Percentiles rank a stretch among this genome's conserved stretches.
phyloP scores from a whole-genome alignment of 306 rosid genomes.

The Arachis hypogaea region DNA sequence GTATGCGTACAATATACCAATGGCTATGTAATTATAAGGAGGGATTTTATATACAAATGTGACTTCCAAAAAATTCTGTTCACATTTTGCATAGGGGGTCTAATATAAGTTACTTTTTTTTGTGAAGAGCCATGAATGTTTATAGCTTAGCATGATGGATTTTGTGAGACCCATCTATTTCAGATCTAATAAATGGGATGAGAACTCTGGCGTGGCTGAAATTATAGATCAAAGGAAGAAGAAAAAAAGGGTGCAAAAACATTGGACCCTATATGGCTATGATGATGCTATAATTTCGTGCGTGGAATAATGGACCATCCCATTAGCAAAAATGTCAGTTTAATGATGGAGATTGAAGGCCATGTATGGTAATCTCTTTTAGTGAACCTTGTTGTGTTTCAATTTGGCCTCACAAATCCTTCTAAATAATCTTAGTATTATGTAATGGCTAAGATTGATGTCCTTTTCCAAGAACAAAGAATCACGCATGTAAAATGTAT shows the following conservation, averaged over 20 bases:
- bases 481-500: neutral
- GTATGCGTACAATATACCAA: neutral
- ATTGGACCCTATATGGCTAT: slow-evolving; percentile 18
- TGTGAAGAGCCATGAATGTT: neutral
- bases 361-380: neutral
- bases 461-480: neutral
- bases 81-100: neutral
- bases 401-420: slow-evolving; percentile 1
- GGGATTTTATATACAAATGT: neutral
- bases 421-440: neutral
- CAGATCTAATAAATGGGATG: slow-evolving; percentile 14
- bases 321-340: slow-evolving; percentile 14
- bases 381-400: neutral
- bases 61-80: neutral
- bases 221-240: slow-evolving; percentile 7
- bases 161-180: slow-evolving; percentile 1
- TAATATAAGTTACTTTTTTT: neutral
- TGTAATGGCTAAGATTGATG: slow-evolving; percentile 9
- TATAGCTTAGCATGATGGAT: neutral
- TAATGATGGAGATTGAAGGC: slow-evolving; percentile 31
- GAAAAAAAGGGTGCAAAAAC: slow-evolving; percentile 27
- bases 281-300: slow-evolving; percentile 29
- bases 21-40: neutral
- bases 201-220: slow-evolving; percentile 11
- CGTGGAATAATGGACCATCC: slow-evolving; percentile 39